Percentiles rank a stretch among this genome's conserved stretches.
phyloP scores from a whole-genome alignment of 495 filamentous ascomycete species.

The Lophiostoma macrostomum region DNA sequence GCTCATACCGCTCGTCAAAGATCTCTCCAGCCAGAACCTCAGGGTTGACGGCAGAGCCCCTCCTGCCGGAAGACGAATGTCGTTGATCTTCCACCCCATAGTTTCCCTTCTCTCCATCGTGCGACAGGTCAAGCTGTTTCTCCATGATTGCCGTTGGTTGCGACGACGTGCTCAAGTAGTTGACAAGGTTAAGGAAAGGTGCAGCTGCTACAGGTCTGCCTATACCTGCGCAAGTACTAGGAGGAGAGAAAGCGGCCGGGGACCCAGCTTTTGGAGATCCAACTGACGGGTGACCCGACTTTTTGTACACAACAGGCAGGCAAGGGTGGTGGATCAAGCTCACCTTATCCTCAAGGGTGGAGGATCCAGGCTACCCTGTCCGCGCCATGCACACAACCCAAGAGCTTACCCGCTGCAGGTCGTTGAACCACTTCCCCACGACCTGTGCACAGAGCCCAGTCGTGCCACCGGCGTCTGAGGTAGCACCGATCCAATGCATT shows the following conservation, averaged over 20 bases:
- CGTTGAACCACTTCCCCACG: slow-evolving; percentile 4
- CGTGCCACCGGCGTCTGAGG: too few relatives aligned
- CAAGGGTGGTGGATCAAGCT: neutral
- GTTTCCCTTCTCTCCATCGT: slow-evolving; percentile 1
- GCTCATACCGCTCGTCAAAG: slow-evolving; percentile 33
- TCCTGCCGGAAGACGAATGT: slow-evolving; percentile 11
- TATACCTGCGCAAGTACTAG: neutral
- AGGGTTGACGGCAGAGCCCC: slow-evolving; percentile 26
- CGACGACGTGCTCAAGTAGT: neutral
- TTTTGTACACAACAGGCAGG: neutral
- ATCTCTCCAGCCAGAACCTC: slow-evolving; percentile 30
- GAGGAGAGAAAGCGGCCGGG: neutral
- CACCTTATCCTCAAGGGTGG: neutral
- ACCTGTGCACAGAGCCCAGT: neutral
- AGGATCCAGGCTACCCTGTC: slow-evolving; percentile 3
- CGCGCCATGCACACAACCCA: slow-evolving; percentile 6
- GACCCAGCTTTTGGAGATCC: neutral
- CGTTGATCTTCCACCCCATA: neutral
- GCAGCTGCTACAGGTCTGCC: neutral
- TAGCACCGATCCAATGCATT: neutral
- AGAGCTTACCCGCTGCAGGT: neutral
- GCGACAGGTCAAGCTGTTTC: neutral
- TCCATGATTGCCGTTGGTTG: too few relatives aligned
- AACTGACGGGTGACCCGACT: neutral
- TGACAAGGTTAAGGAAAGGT: neutral